Conservation (phyloP, 139 green algal genomes). For the Tetraselmis striata region DNA sequence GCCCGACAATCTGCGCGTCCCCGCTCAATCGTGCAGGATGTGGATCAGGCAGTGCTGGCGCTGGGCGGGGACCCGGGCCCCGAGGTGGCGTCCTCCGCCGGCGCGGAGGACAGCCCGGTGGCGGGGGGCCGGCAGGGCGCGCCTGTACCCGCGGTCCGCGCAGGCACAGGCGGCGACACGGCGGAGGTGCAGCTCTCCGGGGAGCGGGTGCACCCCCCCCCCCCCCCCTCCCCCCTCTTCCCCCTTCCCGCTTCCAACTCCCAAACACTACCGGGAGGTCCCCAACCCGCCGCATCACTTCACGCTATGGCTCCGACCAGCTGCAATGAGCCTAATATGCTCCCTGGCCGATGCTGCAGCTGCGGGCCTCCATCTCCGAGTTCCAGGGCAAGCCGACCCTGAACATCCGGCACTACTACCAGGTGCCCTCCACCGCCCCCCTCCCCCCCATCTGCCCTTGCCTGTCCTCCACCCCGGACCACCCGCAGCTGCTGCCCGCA, state of each 20-base stretch:
- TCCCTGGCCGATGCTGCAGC: background rate
- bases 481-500: too few species aligned
- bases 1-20: too few species aligned
- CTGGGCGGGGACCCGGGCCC: background rate
- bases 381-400: background rate
- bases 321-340: too few species aligned
- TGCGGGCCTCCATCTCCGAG: background rate
- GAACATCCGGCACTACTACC: background rate
- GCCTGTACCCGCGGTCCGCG: background rate
- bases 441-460: background rate
- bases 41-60: background rate
- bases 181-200: background rate
- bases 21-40: too few species aligned
- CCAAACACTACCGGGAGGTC: too few species aligned
- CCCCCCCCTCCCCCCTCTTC: background rate
- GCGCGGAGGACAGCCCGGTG: background rate
- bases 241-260: too few species aligned
- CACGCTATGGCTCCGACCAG: too few species aligned
- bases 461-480: background rate
- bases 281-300: too few species aligned
- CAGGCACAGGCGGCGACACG: background rate
- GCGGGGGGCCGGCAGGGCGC: background rate
- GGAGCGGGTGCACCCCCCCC: background rate
- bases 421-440: background rate
- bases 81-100: background rate